Percentiles rank a stretch among this genome's conserved stretches.
These are phyloP conservation scores for Ceriops zippeliana DNA, from an alignment of 345 rosid genomes.

Conservation along the genomic window DNA sequence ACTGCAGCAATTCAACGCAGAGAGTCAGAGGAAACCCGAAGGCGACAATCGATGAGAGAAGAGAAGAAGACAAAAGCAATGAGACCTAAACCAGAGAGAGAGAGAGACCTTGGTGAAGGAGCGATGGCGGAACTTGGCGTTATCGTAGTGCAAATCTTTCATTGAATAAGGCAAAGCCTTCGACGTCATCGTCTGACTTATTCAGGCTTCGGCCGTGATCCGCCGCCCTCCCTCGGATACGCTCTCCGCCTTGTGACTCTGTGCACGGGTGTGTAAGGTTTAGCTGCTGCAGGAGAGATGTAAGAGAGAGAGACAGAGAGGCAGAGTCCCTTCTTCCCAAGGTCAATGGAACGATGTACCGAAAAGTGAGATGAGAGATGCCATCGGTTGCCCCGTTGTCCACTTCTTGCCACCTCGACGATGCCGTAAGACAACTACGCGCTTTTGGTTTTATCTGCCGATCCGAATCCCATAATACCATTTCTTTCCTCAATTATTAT, in stretches of 20 bases:
- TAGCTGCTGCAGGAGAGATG: not conserved
- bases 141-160: constrained; percentile 85
- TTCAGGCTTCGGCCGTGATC: not conserved
- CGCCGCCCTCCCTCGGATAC: not conserved
- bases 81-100: not conserved
- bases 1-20: not conserved
- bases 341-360: too few species aligned
- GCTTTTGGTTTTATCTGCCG: too few species aligned
- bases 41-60: not conserved
- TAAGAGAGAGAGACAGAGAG: not conserved
- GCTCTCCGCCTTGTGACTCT: too few species aligned
- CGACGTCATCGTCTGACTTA: constrained; percentile 45
- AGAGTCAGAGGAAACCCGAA: not conserved
- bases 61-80: not conserved
- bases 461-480: too few species aligned
- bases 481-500: too few species aligned
- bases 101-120: constrained; percentile 56
- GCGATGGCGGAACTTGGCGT: constrained; percentile 92
- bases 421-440: too few species aligned
- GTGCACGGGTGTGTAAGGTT: too few species aligned
- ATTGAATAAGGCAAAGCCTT: constrained; percentile 67
- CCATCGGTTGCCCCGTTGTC: too few species aligned
- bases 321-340: too few species aligned
- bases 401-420: too few species aligned
- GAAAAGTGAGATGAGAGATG: too few species aligned